phyloP scores from a whole-genome alignment of 176 grass and related monocot genomes.

The Themeda triandra region DNA sequence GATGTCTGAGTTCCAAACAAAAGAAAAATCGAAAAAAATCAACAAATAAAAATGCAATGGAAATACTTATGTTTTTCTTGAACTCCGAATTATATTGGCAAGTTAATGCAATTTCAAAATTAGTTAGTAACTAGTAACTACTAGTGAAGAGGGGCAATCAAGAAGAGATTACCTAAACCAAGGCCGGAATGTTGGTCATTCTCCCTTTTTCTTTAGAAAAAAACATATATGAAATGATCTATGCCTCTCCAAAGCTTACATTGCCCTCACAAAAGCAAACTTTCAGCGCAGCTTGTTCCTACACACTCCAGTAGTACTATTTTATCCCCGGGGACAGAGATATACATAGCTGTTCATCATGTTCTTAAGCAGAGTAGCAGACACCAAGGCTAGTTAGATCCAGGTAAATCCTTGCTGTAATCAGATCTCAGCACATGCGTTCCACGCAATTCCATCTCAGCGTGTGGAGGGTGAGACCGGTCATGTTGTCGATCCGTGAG shows the following conservation, averaged over 20 bases:
- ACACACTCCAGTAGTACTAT: not conserved
- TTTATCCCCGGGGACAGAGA: constrained; percentile 13
- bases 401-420: constrained; percentile 35
- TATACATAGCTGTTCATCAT: constrained; percentile 12
- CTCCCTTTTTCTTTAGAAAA: not conserved
- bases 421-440: constrained; percentile 32
- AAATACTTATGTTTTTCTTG: not conserved
- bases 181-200: constrained; percentile 2
- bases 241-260: not conserved
- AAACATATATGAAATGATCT: not conserved
- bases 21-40: not conserved
- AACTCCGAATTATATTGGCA: not conserved
- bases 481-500: constrained; percentile 11
- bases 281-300: not conserved
- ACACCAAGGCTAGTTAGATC: not conserved
- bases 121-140: not conserved
- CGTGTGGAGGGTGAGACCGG: not conserved
- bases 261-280: not conserved
- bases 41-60: not conserved
- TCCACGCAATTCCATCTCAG: constrained; percentile 13
- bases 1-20: not conserved
- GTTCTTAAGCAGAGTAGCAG: not conserved
- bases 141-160: not conserved
- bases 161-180: not conserved
- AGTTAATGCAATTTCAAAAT: not conserved